These are phyloP conservation scores for Centrapalus pauciflorus DNA, from an alignment of 129 eudicot genomes.

Conservation along the genomic window DNA sequence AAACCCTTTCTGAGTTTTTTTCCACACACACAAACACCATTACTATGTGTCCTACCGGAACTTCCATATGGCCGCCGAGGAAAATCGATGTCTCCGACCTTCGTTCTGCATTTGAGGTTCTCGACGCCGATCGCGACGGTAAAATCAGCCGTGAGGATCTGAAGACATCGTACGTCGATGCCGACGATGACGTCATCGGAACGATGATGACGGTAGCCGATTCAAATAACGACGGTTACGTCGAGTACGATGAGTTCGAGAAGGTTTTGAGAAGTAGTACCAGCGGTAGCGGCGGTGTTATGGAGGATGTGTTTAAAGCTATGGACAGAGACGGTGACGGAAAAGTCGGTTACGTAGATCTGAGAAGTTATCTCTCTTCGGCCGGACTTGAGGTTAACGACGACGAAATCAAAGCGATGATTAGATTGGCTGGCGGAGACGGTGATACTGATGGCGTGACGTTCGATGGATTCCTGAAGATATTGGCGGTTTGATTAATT, in stretches of 20 bases:
- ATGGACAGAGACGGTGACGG: constrained; percentile 94
- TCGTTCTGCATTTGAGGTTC: constrained; percentile 64
- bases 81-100: constrained; percentile 40
- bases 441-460: constrained; percentile 49
- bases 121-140: constrained; percentile 81
- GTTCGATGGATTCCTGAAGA: constrained; percentile 52
- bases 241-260: constrained; percentile 80
- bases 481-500: constrained; percentile 43
- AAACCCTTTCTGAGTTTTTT: constrained; percentile 6
- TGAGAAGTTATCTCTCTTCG: constrained; percentile 41
- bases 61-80: constrained; percentile 18
- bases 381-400: constrained; percentile 63
- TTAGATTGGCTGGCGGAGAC: constrained; percentile 53
- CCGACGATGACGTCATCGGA: constrained; percentile 51
- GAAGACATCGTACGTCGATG: constrained; percentile 36
- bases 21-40: neutral
- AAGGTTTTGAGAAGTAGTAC: constrained; percentile 29
- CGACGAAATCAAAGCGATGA: constrained; percentile 76
- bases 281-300: constrained; percentile 17
- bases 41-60: constrained; percentile 58
- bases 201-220: constrained; percentile 80
- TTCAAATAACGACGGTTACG: constrained; percentile 59
- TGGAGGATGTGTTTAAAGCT: constrained; percentile 71
- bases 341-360: constrained; percentile 59
- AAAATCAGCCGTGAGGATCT: constrained; percentile 72